phyloP scores from a whole-genome alignment of 441 rosid species.

The Corymbia calophylla region DNA sequence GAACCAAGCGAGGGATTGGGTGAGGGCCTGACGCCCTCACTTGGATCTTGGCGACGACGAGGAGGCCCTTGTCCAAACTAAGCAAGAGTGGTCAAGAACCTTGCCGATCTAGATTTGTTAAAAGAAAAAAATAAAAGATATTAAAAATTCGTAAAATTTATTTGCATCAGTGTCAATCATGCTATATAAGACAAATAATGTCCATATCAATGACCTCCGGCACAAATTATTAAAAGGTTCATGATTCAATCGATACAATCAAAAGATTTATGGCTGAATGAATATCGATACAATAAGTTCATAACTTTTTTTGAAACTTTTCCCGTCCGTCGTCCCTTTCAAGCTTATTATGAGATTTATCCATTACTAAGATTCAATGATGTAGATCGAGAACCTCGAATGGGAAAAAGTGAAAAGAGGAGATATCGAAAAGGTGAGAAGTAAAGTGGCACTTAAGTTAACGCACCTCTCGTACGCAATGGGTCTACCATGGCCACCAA shows the following conservation, averaged over 20 bases:
- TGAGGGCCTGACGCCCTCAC: no score
- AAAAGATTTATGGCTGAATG: rapidly evolving
- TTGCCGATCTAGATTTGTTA: rapidly evolving
- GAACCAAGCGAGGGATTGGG: background rate
- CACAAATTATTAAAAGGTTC: rapidly evolving
- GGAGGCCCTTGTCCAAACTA: background rate
- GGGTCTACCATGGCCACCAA: background rate
- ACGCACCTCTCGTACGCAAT: background rate
- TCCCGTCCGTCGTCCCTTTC: background rate
- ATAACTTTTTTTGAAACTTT: background rate
- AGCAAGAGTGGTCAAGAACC: background rate
- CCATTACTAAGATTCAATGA: background rate
- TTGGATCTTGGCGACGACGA: background rate
- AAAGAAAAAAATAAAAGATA: background rate
- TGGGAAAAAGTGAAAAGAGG: background rate
- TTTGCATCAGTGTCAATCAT: rapidly evolving
- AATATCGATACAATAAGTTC: background rate
- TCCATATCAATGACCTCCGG: rapidly evolving
- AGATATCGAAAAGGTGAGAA: background rate
- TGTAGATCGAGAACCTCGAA: background rate
- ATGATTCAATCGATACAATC: rapidly evolving
- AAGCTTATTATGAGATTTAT: background rate
- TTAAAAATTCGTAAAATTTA: background rate
- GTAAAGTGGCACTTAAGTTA: background rate
- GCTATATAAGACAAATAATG: rapidly evolving